Conservation (phyloP, 208 protist species). For the Phytomonas francai region DNA sequence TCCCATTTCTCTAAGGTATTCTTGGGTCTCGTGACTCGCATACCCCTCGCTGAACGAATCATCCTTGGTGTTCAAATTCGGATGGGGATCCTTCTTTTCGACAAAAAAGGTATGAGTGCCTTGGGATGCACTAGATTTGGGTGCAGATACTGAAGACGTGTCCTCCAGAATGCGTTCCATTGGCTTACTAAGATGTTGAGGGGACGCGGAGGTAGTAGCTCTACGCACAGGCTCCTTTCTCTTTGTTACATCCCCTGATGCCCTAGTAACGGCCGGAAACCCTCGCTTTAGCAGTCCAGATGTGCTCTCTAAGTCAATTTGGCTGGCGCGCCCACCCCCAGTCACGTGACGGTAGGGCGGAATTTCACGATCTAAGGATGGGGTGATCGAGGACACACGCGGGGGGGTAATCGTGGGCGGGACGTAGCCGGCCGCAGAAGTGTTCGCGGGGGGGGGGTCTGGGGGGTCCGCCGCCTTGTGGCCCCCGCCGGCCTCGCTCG, state of each 20-base stretch:
- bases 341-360: slow-evolving; percentile 26
- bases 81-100: background rate
- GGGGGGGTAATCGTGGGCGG: slow-evolving; percentile 15
- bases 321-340: background rate
- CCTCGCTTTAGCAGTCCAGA: background rate
- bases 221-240: background rate
- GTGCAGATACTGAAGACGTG: background rate
- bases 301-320: background rate
- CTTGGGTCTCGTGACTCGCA: slow-evolving; percentile 77
- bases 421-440: slow-evolving; percentile 15
- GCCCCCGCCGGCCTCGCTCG: slow-evolving; percentile 10
- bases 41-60: slow-evolving; percentile 84
- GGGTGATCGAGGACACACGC: background rate
- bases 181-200: background rate
- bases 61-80: slow-evolving; percentile 16
- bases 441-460: background rate
- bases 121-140: background rate
- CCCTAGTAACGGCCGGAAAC: background rate
- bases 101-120: background rate
- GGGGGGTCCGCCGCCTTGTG: slow-evolving; percentile 1
- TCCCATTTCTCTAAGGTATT: slow-evolving; percentile 75
- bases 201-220: background rate
- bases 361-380: slow-evolving; percentile 18
- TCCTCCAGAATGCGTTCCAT: background rate
- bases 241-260: background rate